These are phyloP conservation scores for Magnaporthiopsis poae DNA, from an alignment of 2,329 filamentous ascomycete species.

Conservation along the genomic window DNA sequence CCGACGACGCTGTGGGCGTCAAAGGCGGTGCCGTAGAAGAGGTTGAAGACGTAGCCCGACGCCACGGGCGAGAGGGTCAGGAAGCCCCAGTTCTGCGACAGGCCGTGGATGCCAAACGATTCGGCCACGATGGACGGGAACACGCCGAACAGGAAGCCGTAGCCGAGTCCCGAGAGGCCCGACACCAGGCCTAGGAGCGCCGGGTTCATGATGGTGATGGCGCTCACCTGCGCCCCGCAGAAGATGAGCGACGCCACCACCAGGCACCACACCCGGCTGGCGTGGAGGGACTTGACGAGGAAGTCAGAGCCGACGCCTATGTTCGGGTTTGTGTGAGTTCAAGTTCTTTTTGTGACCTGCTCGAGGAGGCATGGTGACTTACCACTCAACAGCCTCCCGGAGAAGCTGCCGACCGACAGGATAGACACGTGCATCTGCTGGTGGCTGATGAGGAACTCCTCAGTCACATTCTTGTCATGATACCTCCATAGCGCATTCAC, in stretches of 20 bases:
- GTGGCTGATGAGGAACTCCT: conserved; percentile 65
- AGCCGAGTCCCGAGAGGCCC: conserved; percentile 73
- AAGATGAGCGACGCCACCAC: conserved; percentile 70
- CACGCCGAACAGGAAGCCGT: conserved; percentile 88
- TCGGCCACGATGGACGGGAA: conserved; percentile 85
- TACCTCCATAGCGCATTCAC: conserved; percentile 80
- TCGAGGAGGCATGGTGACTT: conserved; percentile 10
- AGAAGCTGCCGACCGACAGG: conserved; percentile 78
- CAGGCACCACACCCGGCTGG: conserved; percentile 85
- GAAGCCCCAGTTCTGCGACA: conserved; percentile 92
- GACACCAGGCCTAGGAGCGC: conserved; percentile 69
- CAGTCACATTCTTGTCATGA: conserved; percentile 62
- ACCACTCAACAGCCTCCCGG: conserved; percentile 70
- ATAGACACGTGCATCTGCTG: conserved; percentile 92
- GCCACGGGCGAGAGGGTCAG: conserved; percentile 85
- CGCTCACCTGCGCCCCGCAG: conserved; percentile 66
- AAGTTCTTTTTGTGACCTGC: not conserved
- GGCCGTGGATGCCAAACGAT: conserved; percentile 77
- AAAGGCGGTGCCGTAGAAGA: conserved; percentile 77
- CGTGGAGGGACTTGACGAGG: conserved; percentile 68
- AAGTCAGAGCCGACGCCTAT: conserved; percentile 80
- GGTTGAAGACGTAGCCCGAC: conserved; percentile 83
- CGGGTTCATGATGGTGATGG: conserved; percentile 66
- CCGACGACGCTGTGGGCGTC: conserved; percentile 67
- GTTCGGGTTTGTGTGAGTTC: conserved; percentile 11